A percentile compares a stretch with the other conserved stretches of the same genome.
These are phyloP conservation scores for Rhodotorula sp. DNA, from an alignment of 1,284 basidiomycete genomes.

Conservation along the genomic window DNA sequence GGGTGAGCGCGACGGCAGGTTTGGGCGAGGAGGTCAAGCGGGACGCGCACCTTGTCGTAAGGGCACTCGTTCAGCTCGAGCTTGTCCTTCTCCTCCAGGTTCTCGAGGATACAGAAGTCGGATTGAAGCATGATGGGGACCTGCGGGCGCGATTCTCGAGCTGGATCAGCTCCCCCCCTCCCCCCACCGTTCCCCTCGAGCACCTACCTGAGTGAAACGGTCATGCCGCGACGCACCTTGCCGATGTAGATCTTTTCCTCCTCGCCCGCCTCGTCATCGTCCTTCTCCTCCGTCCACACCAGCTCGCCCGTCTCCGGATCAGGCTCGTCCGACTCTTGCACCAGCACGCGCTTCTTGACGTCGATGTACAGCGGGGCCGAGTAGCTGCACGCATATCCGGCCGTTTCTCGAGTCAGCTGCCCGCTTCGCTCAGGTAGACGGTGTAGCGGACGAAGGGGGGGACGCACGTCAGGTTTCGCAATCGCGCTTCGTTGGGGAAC, in stretches of 20 bases:
- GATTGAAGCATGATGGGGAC: constrained; percentile 93
- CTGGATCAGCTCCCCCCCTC: neutral
- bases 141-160: neutral
- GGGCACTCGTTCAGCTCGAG: constrained; percentile 96
- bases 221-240: constrained; percentile 60
- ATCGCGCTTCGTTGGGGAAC: constrained; percentile 95
- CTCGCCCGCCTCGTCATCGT: constrained; percentile 63
- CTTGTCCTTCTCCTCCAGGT: constrained; percentile 72
- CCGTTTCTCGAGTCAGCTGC: constrained; percentile 32
- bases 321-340: constrained; percentile 70
- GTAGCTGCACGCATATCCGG: constrained; percentile 57
- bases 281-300: constrained; percentile 67
- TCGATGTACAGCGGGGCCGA: constrained; percentile 96
- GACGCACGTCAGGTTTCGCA: constrained; percentile 74
- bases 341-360: constrained; percentile 80
- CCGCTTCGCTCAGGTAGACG: no score
- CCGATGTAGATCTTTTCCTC: constrained; percentile 91
- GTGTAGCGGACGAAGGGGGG: constrained; percentile 7
- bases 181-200: neutral
- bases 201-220: no score
- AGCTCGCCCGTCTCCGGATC: constrained; percentile 66
- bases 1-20: no score
- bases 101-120: constrained; percentile 87
- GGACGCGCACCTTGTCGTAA: constrained; percentile 64
- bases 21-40: no score